Conservation (phyloP, 495 filamentous ascomycete species). For the Tuber brumale region DNA sequence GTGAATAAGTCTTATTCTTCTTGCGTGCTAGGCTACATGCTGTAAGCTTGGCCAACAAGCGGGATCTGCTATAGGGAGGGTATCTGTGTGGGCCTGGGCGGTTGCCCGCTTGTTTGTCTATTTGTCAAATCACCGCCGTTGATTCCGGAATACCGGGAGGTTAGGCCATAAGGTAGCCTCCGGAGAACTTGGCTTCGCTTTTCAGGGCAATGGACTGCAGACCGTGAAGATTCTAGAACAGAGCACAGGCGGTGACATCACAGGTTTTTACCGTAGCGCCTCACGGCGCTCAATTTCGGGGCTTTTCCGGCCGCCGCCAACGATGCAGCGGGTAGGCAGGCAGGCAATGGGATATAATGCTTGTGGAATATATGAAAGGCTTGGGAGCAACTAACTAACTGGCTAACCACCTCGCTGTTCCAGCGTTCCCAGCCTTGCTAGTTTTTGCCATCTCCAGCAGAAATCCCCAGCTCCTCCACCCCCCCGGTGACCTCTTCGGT, state of each 20-base stretch:
- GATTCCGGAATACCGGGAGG: too few species aligned
- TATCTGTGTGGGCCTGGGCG: too few species aligned
- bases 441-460: conserved; percentile 11
- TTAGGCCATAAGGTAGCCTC: background rate
- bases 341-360: background rate
- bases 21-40: background rate
- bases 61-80: too few species aligned
- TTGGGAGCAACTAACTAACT: background rate
- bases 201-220: background rate
- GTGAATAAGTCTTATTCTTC: background rate
- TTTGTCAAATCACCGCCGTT: too few species aligned
- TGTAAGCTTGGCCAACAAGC: background rate
- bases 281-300: background rate
- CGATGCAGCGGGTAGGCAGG: background rate
- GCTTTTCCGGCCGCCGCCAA: background rate
- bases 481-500: background rate
- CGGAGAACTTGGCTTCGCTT: background rate
- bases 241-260: background rate
- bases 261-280: background rate
- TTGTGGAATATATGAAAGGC: background rate
- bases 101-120: too few species aligned
- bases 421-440: background rate
- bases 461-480: conserved; percentile 13
- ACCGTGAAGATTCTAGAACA: background rate
- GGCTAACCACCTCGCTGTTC: background rate